Conservation (phyloP, 2,329 filamentous ascomycete genomes). For the Pestalotiopsis sp. region DNA sequence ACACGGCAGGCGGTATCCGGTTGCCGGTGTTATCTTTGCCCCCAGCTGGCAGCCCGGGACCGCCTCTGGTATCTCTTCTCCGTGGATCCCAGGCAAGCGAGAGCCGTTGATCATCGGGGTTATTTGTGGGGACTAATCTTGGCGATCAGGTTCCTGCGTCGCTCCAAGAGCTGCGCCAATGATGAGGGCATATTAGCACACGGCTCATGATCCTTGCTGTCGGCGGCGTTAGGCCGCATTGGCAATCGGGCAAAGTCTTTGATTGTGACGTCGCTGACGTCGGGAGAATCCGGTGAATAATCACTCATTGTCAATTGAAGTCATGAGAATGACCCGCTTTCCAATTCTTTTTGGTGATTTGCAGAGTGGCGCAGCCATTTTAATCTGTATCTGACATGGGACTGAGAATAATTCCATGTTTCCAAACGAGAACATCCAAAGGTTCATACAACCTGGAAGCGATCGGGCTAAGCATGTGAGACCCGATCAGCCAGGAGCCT, state of each 20-base stretch:
- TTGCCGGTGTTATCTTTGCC: neutral
- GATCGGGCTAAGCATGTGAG: no score
- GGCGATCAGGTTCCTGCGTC: neutral
- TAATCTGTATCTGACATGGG: no score
- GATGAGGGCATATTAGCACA: neutral
- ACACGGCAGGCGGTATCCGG: neutral
- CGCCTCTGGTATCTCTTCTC: neutral
- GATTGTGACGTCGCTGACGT: neutral
- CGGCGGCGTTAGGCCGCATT: neutral
- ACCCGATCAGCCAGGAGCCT: no score
- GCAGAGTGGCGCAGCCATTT: no score
- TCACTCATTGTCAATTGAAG: neutral
- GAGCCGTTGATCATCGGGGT: neutral
- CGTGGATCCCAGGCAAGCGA: neutral
- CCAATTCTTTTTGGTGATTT: no score
- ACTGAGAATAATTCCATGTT: no score
- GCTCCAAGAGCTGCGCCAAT: neutral
- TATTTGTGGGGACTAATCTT: constrained; percentile 3
- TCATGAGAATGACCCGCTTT: no score
- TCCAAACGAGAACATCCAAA: no score
- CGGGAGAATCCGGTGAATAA: neutral
- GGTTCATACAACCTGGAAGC: no score
- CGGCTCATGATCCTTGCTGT: constrained; percentile 3
- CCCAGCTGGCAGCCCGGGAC: neutral
- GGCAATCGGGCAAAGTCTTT: neutral